Evolutionary conservation across 371 early-diverging fungal genomes (phyloP).

Genomic region (Conidiobolus incongruus): DNA sequence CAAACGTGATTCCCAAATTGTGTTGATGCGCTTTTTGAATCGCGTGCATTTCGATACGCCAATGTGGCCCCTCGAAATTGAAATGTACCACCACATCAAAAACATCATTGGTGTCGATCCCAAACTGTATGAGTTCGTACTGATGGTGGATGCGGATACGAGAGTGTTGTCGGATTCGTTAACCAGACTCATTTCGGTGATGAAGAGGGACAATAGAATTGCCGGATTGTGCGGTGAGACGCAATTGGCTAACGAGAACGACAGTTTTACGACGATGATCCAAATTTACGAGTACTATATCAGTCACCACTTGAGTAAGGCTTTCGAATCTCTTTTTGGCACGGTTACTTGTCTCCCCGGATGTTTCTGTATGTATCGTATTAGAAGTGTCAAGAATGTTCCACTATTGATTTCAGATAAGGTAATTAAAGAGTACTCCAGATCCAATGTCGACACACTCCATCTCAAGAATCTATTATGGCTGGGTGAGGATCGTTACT

Average conservation of each 20-base stretch:
- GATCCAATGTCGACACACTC: conserved; percentile 85
- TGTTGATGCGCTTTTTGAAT: conserved; percentile 57
- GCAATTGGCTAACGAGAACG: conserved; percentile 62
- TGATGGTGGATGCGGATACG: too few relatives aligned
- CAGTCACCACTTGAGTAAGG: conserved; percentile 64
- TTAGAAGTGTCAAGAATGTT: conserved; percentile 33
- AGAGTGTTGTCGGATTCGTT: conserved; percentile 38
- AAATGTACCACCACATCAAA: conserved; percentile 76
- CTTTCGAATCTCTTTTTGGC: too few relatives aligned
- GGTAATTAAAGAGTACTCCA: conserved; percentile 72
- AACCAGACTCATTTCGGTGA: conserved; percentile 38
- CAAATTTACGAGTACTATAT: conserved; percentile 78
- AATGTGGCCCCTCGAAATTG: conserved; percentile 75
- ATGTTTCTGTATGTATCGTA: conserved; percentile 72
- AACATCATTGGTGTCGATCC: conserved; percentile 71
- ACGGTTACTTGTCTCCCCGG: conserved; percentile 80
- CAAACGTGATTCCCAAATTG: conserved; percentile 67
- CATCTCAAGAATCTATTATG: conserved; percentile 83
- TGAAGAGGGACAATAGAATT: conserved; percentile 55
- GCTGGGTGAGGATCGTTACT: conserved; percentile 72
- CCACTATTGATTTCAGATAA: conserved; percentile 34
- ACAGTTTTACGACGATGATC: conserved; percentile 83
- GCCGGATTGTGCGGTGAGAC: conserved; percentile 82
- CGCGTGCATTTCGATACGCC: conserved; percentile 43
- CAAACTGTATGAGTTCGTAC: conserved; percentile 31